Base-by-base conservation (phyloP, 768 basidiomycete genomes). In the Leccinum sublutescens region DNA sequence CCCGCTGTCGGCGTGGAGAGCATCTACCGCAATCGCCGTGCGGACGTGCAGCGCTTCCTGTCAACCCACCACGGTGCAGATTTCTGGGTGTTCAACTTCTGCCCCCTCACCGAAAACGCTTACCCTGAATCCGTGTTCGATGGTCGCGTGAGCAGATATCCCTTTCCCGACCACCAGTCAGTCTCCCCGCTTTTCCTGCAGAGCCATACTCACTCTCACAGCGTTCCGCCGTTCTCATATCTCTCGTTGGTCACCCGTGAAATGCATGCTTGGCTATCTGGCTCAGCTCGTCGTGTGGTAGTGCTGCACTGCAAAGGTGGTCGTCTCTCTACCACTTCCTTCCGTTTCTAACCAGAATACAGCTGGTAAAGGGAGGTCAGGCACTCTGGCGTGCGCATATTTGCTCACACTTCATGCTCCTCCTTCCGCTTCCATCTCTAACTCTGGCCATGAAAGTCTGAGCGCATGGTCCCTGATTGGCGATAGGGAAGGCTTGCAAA, bases 61-160 rank as follows among this genome's bases (percentile, higher is more conserved):
- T 85, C 89, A 27, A 76, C 84, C 55, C 78, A 86, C 50, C 91
- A 94, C 66, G 83, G 84, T 5, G 80, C 85, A 66, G 85, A 91
- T 66, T 95, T 84, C 69, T 90, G 91, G 87, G 83, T 95, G 10
- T 94, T 91, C 80, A 95, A 96, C 71, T 85, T 95, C 59, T 95
- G 93, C 63, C 92, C 93, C 0, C 65, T 87, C 8, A 79, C 77
- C 62, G 93, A 95, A 72, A 95, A 95, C 68, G 81, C 85, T 6
- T 96, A 96, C 71, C 82, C 85, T 3, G 76, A 86, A 2, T 74
- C 75, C 50, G 74, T 86, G 38, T 95, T 95, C 68, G 81, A 82
- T 12, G 85, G 86, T 8, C 78, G 90, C 45, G 88, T 93, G 17
- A 91, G 88, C 65, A 77, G 93, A 54, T 94, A 89, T 67, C 93